Conservation (phyloP, 495 filamentous ascomycete genomes). For the Xylaria bambusicola region DNA sequence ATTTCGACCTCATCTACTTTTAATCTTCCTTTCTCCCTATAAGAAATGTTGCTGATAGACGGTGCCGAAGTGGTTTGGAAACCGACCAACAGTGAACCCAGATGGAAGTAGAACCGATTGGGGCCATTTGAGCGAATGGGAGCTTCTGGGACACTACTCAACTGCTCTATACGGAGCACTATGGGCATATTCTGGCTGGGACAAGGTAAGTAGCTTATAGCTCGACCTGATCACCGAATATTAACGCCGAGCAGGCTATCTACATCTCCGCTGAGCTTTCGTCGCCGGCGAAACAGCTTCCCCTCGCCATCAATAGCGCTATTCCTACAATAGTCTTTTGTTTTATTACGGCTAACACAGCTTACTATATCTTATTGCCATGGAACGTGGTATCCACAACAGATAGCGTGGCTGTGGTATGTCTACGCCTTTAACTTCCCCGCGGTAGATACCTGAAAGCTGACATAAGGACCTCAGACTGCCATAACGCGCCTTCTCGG, state of each 20-base stretch:
- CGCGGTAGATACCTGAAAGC: neutral
- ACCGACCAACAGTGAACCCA: conserved; percentile 42
- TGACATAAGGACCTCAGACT: conserved; percentile 35
- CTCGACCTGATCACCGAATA: neutral
- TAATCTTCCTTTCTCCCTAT: neutral
- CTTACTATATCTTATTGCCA: conserved; percentile 58
- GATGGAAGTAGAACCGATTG: conserved; percentile 55
- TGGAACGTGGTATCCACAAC: conserved; percentile 55
- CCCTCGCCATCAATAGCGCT: conserved; percentile 57
- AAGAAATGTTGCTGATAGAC: neutral
- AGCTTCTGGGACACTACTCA: conserved; percentile 54
- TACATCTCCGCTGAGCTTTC: conserved; percentile 57
- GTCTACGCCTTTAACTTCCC: conserved; percentile 20
- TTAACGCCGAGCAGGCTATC: conserved; percentile 42
- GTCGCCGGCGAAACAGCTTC: conserved; percentile 52
- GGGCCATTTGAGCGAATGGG: conserved; percentile 47
- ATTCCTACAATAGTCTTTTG: conserved; percentile 57
- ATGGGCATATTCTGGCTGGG: conserved; percentile 64
- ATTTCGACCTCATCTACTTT: neutral
- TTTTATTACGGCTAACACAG: conserved; percentile 54
- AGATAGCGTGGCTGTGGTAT: conserved; percentile 58
- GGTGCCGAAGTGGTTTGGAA: conserved; percentile 46
- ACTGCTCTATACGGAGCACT: conserved; percentile 56
- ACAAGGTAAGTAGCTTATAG: conserved; percentile 46
- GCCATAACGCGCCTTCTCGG: conserved; percentile 56